Evolutionary conservation across 2,329 filamentous ascomycete genomes (phyloP).

Genomic region (Colletotrichum tropicicola): DNA sequence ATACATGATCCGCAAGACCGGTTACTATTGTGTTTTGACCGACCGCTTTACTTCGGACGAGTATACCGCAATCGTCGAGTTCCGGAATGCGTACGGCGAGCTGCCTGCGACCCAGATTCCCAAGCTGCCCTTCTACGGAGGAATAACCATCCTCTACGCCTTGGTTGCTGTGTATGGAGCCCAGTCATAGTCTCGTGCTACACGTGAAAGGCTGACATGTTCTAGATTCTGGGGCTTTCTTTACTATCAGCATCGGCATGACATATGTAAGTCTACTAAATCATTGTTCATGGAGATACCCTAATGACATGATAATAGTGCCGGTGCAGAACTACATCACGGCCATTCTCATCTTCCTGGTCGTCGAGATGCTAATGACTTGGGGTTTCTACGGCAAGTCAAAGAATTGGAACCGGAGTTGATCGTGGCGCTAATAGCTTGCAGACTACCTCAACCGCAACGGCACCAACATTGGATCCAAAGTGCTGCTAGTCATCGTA

Average conservation of each 20-base stretch:
- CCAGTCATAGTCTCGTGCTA: conserved; percentile 25
- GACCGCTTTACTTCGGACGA: conserved; percentile 72
- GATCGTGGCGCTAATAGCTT: conserved; percentile 42
- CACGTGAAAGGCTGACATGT: conserved; percentile 32
- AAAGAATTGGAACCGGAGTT: background rate
- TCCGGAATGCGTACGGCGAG: conserved; percentile 96
- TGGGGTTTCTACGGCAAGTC: conserved; percentile 91
- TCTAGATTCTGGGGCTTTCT: conserved; percentile 88
- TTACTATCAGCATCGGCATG: conserved; percentile 92
- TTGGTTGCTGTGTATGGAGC: conserved; percentile 73
- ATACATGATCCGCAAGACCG: conserved; percentile 88
- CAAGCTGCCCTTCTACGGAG: conserved; percentile 96
- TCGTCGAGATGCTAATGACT: conserved; percentile 96
- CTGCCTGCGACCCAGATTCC: conserved; percentile 94
- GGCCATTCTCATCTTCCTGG: conserved; percentile 91
- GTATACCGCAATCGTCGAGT: conserved; percentile 86
- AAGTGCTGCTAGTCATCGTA: conserved; percentile 89
- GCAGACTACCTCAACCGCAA: conserved; percentile 91
- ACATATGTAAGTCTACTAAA: conserved; percentile 57
- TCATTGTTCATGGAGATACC: background rate
- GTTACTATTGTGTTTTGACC: conserved; percentile 94
- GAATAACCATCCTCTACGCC: conserved; percentile 91
- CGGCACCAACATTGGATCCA: conserved; percentile 83
- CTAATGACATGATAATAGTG: conserved; percentile 56
- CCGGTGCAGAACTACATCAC: conserved; percentile 99